Evolutionary conservation across 2,329 filamentous ascomycete species (phyloP), one percentile per base, ranked within the genome.

Genomic region (Fusarium sp.): DNA sequence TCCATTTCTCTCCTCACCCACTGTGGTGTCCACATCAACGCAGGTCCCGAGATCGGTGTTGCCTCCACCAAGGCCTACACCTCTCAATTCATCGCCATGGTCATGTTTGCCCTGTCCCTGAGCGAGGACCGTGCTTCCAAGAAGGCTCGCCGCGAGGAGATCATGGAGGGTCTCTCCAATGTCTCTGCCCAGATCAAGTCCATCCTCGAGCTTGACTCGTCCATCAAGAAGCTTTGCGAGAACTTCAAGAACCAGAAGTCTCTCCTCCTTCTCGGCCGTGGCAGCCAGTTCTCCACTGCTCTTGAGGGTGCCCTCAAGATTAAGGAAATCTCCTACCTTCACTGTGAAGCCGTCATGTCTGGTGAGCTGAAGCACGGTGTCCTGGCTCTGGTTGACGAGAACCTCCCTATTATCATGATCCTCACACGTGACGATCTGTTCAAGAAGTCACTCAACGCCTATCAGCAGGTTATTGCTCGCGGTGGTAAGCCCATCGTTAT

Each of bases 261-360:
- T 75, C 85, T 99, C 79, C 88, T 99, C 71, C 90, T 99, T 61
- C 90, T 99, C 70, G 96, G 96, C 70, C 93, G 96, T 87, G 96
- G 96, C 77, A 94, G 94, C 82, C 96, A 99, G 86, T 97, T 95
- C 87, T 95, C 95, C 68, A 99, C 96, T 78, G 96, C 96, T 63
- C 91, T 99, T 28, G 96, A 99, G 88, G 96, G 94, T 85, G 96
- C 96, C 55, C 89, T 99, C 77, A 99, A 99, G 89, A 99, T 99
- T 85, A 99, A 99, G 90, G 96, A 99, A 86, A 99, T 99, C 79
- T 98, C 95, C 24, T 99, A 99, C 85, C 93, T 99, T 68, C 96
- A 99, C 85, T 99, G 96, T 85, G 96, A 99, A 87, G 96, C 96
- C 78, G 96, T 99, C 87, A 99, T 99, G 96, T 98, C 96, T 74